Evolutionary conservation across 305 asterid genomes (phyloP).

Genomic region (Lippia alba): DNA sequence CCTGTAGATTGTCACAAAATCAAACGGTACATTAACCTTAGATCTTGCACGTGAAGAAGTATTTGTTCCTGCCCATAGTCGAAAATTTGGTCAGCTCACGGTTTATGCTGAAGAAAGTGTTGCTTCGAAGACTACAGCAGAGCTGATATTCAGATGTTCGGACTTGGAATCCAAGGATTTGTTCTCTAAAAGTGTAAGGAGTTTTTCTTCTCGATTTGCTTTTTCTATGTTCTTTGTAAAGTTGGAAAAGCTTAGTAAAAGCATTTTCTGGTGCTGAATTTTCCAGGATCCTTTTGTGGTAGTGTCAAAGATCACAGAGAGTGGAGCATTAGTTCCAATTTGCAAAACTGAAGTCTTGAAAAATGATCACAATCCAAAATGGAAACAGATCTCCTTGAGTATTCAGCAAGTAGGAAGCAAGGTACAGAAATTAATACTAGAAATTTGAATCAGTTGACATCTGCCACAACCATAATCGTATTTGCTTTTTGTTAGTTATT

Average conservation of each 20-base stretch:
- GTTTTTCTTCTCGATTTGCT: constrained; percentile 22
- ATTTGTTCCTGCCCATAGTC: constrained; percentile 50
- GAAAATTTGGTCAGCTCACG: constrained; percentile 69
- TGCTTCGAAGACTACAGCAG: constrained; percentile 79
- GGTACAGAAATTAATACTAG: constrained; percentile 54
- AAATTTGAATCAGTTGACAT: constrained; percentile 15
- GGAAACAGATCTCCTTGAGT: constrained; percentile 79
- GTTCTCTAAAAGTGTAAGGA: constrained; percentile 90
- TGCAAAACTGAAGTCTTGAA: constrained; percentile 95
- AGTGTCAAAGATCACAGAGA: constrained; percentile 78
- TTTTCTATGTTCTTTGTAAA: constrained; percentile 27
- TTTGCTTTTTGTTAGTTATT: neutral
- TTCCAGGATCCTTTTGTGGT: constrained; percentile 94
- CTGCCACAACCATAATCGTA: neutral
- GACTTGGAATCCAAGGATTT: constrained; percentile 89
- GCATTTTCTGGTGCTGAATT: constrained; percentile 35
- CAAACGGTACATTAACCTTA: constrained; percentile 61
- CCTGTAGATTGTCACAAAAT: constrained; percentile 73
- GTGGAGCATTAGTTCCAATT: constrained; percentile 74
- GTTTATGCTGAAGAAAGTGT: constrained; percentile 86
- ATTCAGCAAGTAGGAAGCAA: constrained; percentile 97
- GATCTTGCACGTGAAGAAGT: constrained; percentile 61
- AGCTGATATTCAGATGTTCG: constrained; percentile 82
- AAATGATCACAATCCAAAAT: constrained; percentile 78
- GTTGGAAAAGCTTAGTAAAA: constrained; percentile 39